Base-by-base conservation (phyloP, 2,329 filamentous ascomycete species). In the Apiospora arundinis region DNA sequence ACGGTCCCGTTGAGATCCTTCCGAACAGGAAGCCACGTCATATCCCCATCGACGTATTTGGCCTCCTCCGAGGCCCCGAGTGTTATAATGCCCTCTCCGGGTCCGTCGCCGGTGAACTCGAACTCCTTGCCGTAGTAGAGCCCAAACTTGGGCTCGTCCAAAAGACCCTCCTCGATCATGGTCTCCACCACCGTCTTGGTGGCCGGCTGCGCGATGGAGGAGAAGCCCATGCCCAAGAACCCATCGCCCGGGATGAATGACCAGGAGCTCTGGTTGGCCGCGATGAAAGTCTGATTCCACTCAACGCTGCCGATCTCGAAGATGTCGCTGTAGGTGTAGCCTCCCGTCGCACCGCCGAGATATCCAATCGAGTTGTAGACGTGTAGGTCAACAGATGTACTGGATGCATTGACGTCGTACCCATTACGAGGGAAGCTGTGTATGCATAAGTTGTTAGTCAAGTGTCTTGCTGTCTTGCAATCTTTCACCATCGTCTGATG, bases 151-250 rank as follows among this genome's bases (percentile, higher is more conserved):
- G 80, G 78, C 56, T 77, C 44, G 72, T 81, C 80, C 18, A 82
- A 73, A 28, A 76, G 32, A 67, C 74, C 75, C 1, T 76, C 69
- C 45, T 73, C 71, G 74, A 83, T 76, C 48, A 83, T 71, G 4
- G 78, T 77, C 72, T 82, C 80, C 14, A 81, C 76, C 11, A 82
- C 23, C 0, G 81, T 80, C 2, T 74, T 74, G 0, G 80, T 76
- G 49, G 74, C 74, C 9, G 75, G 77, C 5, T 78, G 79, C 8
- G 76, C 67, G 56, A 82, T 82, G 23, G 77, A 77, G 12, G 73
- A 72, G 42, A 82, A 83, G 1, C 76, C 78, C 4, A 82, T 73
- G 0, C 81, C 81, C 32, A 83, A 69, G 72, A 83, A 82, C 16
- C 81, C 81, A 60, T 81, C 78, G 4, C 76, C 78, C 0, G 81